Percentiles rank a stretch among this genome's conserved stretches.
Conservation (phyloP, 2,329 filamentous ascomycete genomes). For the Didymella glomerata region DNA sequence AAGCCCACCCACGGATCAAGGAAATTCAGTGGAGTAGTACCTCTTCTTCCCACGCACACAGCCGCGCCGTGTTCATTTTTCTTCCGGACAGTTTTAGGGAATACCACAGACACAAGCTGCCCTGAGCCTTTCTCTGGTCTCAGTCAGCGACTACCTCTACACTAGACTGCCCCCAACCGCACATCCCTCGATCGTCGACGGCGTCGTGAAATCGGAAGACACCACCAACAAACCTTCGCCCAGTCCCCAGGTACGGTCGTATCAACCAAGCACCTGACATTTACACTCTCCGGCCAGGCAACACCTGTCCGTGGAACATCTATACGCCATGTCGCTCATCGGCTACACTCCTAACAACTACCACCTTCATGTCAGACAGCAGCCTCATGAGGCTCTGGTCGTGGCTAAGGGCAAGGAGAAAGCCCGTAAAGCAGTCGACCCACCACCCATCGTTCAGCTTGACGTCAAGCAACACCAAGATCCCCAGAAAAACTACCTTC, state of each 20-base stretch:
- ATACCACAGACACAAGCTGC: not conserved
- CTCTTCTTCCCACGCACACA: not conserved
- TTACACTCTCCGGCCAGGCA: conserved; percentile 1
- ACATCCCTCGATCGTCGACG: not conserved
- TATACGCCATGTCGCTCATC: conserved; percentile 17
- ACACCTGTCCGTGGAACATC: conserved; percentile 7
- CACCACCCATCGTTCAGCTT: conserved; percentile 83
- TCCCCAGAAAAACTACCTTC: conserved; percentile 69
- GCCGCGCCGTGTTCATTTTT: conserved; percentile 4
- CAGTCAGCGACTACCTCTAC: conserved; percentile 5
- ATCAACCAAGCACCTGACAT: not conserved
- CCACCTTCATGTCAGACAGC: conserved; percentile 59
- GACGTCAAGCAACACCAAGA: conserved; percentile 60
- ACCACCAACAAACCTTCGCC: conserved; percentile 3
- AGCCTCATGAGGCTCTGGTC: conserved; percentile 72
- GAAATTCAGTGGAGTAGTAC: not conserved
- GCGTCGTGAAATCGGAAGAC: not conserved
- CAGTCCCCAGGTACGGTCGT: conserved; percentile 1
- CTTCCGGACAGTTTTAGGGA: not conserved
- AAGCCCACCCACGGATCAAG: conserved; percentile 6
- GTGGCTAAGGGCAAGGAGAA: conserved; percentile 76
- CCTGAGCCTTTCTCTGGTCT: not conserved
- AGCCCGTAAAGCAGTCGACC: conserved; percentile 87
- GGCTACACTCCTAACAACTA: conserved; percentile 4
- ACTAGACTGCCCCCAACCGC: conserved; percentile 1